Conservation (phyloP, 345 rosid genomes). For the Populus simonii region DNA sequence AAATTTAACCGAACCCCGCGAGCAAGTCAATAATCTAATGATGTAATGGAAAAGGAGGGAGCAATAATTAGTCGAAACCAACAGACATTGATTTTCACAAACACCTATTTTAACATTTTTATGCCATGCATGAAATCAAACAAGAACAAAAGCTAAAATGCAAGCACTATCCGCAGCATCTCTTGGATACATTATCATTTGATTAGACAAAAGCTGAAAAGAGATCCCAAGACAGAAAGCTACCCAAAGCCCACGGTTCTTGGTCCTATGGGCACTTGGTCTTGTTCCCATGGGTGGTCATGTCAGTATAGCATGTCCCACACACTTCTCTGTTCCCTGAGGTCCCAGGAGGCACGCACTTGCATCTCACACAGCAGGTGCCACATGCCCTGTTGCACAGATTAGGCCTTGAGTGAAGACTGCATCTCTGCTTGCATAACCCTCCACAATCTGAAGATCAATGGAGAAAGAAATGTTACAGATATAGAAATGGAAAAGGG, state of each 20-base stretch:
- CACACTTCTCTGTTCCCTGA: conserved; percentile 16
- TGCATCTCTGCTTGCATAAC: conserved; percentile 13
- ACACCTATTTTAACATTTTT: not conserved
- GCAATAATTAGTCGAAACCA: not conserved
- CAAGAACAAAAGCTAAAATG: not conserved
- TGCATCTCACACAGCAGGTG: conserved; percentile 22
- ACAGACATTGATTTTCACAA: not conserved
- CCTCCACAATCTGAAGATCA: conserved; percentile 4
- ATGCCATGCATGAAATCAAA: not conserved
- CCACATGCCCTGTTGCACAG: conserved; percentile 17
- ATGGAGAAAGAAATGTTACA: not conserved
- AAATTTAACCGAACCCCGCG: no score
- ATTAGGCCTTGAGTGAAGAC: conserved; percentile 13
- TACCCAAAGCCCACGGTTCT: not conserved
- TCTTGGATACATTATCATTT: not conserved
- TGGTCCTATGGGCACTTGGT: conserved; percentile 14
- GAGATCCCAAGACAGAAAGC: not conserved
- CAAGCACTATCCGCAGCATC: not conserved
- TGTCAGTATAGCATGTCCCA: conserved; percentile 19
- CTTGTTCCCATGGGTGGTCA: conserved; percentile 16
- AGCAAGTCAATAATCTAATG: no score
- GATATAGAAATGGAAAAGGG: not conserved
- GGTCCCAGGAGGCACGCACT: conserved; percentile 23
- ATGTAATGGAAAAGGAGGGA: not conserved
- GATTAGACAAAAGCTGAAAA: not conserved